phyloP scores from a whole-genome alignment of 2,329 filamentous ascomycete genomes.

The Talaromyces funiculosus region DNA sequence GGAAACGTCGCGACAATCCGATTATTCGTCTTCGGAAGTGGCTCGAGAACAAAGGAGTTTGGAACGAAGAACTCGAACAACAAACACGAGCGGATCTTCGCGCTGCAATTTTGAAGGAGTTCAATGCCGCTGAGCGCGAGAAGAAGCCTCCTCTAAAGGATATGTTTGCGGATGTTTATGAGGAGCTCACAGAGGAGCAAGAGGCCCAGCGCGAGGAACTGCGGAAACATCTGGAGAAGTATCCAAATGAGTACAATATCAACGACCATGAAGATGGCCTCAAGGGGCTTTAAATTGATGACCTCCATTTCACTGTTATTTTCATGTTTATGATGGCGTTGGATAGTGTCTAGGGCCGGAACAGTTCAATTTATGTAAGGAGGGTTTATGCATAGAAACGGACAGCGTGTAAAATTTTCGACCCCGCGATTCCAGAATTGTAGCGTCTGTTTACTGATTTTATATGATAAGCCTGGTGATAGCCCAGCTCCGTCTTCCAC shows the following conservation, averaged over 20 bases:
- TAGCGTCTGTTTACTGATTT: too few species aligned
- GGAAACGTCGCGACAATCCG: slow-evolving; percentile 85
- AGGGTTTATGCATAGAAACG: not conserved
- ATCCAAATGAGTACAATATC: slow-evolving; percentile 89
- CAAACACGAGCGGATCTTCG: slow-evolving; percentile 60
- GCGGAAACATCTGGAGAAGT: slow-evolving; percentile 70
- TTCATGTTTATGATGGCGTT: not conserved
- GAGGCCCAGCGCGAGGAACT: slow-evolving; percentile 70
- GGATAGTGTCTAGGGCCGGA: not conserved
- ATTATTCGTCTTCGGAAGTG: slow-evolving; percentile 82
- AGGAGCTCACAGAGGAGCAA: slow-evolving; percentile 74
- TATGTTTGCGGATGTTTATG: slow-evolving; percentile 82
- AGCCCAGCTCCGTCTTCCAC: too few species aligned
- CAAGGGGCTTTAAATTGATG: slow-evolving; percentile 49
- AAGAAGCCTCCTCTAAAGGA: slow-evolving; percentile 50
- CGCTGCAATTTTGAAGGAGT: slow-evolving; percentile 75
- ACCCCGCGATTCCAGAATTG: too few species aligned
- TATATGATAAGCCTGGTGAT: too few species aligned
- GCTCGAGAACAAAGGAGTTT: slow-evolving; percentile 75
- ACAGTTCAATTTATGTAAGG: not conserved
- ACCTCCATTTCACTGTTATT: not conserved
- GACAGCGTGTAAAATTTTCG: too few species aligned
- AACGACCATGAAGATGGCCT: slow-evolving; percentile 68
- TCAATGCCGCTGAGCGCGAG: slow-evolving; percentile 61
- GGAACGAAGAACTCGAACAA: slow-evolving; percentile 80